Evolutionary conservation across 768 basidiomycete genomes (phyloP).

Genomic region (Holtermanniella nyarrowii): DNA sequence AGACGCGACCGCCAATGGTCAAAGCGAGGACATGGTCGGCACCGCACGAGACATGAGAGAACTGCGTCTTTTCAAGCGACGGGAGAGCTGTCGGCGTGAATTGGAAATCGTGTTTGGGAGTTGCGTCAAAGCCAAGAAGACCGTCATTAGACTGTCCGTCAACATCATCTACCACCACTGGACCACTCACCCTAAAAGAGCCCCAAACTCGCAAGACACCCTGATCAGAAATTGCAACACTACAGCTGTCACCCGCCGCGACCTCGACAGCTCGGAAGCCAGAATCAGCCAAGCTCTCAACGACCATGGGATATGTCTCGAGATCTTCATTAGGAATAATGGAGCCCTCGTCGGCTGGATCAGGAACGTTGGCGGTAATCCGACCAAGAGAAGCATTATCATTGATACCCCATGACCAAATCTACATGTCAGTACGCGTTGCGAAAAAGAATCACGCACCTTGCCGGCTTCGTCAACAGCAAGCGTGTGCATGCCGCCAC

Average conservation of each 20-base stretch:
- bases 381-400: slow-evolving; percentile 83
- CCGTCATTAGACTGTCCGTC: slow-evolving; percentile 39
- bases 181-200: slow-evolving; percentile 62
- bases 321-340: slow-evolving; percentile 39
- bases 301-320: slow-evolving; percentile 43
- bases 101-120: slow-evolving; percentile 31
- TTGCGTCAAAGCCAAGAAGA: slow-evolving; percentile 37
- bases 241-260: slow-evolving; percentile 77
- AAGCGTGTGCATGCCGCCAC: slow-evolving; percentile 80
- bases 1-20: slow-evolving; percentile 76
- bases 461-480: slow-evolving; percentile 82
- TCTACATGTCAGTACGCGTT: slow-evolving; percentile 9
- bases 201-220: slow-evolving; percentile 83
- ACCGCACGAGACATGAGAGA: slow-evolving; percentile 66
- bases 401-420: slow-evolving; percentile 48
- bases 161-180: neutral
- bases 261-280: slow-evolving; percentile 74
- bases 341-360: slow-evolving; percentile 34
- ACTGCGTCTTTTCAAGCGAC: slow-evolving; percentile 42
- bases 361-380: slow-evolving; percentile 51
- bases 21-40: slow-evolving; percentile 82
- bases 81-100: slow-evolving; percentile 43
- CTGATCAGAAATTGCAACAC: slow-evolving; percentile 65
- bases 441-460: slow-evolving; percentile 47
- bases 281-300: slow-evolving; percentile 57